Percentiles rank a stretch among this genome's conserved stretches.
phyloP scores from a whole-genome alignment of 345 rosid species.

The Linum trigynum region DNA sequence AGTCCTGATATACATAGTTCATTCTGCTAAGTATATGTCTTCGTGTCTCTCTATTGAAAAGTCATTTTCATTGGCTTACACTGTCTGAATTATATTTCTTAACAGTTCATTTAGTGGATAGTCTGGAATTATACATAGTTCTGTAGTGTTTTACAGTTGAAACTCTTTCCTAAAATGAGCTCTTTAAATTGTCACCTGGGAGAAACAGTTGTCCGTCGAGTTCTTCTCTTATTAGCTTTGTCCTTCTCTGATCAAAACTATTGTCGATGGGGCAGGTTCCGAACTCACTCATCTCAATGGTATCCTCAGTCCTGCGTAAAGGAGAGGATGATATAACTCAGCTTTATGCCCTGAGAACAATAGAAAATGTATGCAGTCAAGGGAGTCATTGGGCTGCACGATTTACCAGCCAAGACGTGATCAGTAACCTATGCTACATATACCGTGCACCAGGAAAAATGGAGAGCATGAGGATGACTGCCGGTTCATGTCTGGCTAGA shows the following conservation, averaged over 20 bases:
- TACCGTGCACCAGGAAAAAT: conserved; percentile 83
- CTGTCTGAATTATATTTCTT: conserved; percentile 1
- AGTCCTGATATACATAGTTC: background rate
- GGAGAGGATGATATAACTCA: conserved; percentile 97
- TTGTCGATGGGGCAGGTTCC: conserved; percentile 54
- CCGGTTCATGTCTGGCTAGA: conserved; percentile 97
- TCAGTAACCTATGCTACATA: conserved; percentile 76
- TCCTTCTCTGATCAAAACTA: conserved; percentile 2
- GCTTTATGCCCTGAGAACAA: conserved; percentile 88
- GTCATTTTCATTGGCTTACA: conserved; percentile 3
- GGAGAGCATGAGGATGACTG: conserved; percentile 88
- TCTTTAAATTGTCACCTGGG: background rate
- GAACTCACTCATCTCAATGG: conserved; percentile 84
- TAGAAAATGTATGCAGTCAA: conserved; percentile 93
- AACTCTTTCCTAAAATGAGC: conserved; percentile 4
- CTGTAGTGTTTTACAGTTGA: background rate
- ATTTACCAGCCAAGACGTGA: conserved; percentile 81
- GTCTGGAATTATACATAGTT: background rate
- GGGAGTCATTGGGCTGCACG: conserved; percentile 84
- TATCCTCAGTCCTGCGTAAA: conserved; percentile 78
- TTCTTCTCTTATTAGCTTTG: background rate
- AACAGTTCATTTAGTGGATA: conserved; percentile 1
- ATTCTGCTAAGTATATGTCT: background rate
- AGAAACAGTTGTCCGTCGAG: conserved; percentile 7
- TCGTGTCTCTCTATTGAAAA: conserved; percentile 8